Conservation (phyloP, 1,139 yeast species). For the Yamadazyma sp. region DNA sequence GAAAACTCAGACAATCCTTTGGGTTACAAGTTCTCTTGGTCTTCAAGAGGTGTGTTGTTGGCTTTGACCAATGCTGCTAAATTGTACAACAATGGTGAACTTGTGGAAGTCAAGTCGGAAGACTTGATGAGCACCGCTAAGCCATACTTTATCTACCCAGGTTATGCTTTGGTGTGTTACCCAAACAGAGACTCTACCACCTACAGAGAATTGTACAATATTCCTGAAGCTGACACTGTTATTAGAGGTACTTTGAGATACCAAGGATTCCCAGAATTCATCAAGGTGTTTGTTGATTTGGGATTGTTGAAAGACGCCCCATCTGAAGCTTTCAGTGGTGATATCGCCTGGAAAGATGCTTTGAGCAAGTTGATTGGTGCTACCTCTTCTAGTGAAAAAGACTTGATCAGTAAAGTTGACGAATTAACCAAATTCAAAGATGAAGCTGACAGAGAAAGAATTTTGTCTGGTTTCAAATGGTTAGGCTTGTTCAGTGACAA, state of each 20-base stretch:
- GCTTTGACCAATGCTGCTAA: constrained; percentile 93
- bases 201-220: constrained; percentile 85
- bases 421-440: constrained; percentile 78
- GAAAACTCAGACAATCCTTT: constrained; percentile 96
- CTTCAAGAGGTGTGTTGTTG: constrained; percentile 94
- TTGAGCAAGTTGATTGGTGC: constrained; percentile 75
- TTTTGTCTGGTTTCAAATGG: constrained; percentile 89
- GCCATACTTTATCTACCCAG: constrained; percentile 95
- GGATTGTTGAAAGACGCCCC: constrained; percentile 86
- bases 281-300: constrained; percentile 90
- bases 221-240: constrained; percentile 97
- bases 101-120: constrained; percentile 78
- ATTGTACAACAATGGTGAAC: constrained; percentile 82
- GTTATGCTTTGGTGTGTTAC: constrained; percentile 90
- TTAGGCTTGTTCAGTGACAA: constrained; percentile 83
- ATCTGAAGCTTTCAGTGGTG: constrained; percentile 53
- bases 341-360: constrained; percentile 87
- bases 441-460: constrained; percentile 80
- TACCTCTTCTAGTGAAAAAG: constrained; percentile 65
- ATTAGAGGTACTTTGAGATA: constrained; percentile 95
- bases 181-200: constrained; percentile 98
- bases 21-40: constrained; percentile 99
- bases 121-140: constrained; percentile 94
- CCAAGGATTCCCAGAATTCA: constrained; percentile 98
- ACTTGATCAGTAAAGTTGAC: constrained; percentile 72